phyloP scores from a whole-genome alignment of 2,329 filamentous ascomycete genomes.

The Stagonosporopsis vannaccii region DNA sequence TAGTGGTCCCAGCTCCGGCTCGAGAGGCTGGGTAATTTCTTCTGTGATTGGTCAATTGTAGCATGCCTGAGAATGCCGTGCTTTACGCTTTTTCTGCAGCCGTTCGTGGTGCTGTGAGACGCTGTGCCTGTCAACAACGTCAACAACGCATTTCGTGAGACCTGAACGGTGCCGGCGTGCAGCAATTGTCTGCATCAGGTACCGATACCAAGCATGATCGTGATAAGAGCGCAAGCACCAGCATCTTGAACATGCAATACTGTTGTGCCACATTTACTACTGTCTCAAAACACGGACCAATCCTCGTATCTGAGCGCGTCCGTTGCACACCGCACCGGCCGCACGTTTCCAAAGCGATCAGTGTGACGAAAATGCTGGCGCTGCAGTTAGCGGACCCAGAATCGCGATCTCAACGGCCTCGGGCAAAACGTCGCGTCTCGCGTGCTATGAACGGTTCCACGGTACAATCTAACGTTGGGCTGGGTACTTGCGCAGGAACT shows the following conservation, averaged over 20 bases:
- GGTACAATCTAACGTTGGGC: conserved; percentile 2
- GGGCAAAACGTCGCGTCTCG: conserved; percentile 17
- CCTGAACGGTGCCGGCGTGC: background rate
- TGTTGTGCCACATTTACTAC: conserved; percentile 7
- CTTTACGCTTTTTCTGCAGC: background rate
- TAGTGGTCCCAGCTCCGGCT: background rate
- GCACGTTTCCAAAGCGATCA: conserved; percentile 1
- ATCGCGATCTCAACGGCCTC: conserved; percentile 17
- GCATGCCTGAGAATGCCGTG: conserved; percentile 11
- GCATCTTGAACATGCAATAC: background rate
- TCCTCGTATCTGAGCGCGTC: conserved; percentile 7
- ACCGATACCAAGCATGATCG: background rate
- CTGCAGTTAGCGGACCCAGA: conserved; percentile 19
- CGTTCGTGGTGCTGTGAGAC: conserved; percentile 4
- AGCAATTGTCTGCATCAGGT: conserved; percentile 1
- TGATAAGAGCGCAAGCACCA: conserved; percentile 5
- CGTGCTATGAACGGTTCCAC: conserved; percentile 11
- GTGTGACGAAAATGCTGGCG: conserved; percentile 12
- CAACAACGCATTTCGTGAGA: conserved; percentile 6
- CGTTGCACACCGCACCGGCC: conserved; percentile 15
- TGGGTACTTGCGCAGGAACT: conserved; percentile 1
- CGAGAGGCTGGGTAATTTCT: background rate
- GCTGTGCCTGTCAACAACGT: conserved; percentile 11
- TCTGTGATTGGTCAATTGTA: conserved; percentile 8
- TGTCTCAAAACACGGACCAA: conserved; percentile 4